A percentile compares a stretch with the other conserved stretches of the same genome.
Evolutionary conservation across 495 filamentous ascomycete genomes (phyloP).

Genomic region (Clavariopsis aquatica): DNA sequence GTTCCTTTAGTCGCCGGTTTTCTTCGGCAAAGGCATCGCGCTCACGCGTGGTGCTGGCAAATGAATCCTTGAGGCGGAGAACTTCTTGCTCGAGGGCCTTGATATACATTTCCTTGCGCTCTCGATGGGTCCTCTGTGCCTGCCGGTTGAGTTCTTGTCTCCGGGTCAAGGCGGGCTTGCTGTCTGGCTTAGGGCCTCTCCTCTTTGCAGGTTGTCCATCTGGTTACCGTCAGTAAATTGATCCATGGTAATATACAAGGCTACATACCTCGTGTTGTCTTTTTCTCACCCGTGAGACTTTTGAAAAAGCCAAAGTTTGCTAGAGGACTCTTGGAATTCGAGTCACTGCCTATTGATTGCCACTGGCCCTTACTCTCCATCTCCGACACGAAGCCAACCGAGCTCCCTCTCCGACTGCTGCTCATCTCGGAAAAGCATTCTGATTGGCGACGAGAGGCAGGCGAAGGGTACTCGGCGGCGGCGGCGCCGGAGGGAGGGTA

Average conservation of each 20-base stretch:
- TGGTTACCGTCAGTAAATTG: constrained; percentile 35
- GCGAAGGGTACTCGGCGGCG: constrained; percentile 31
- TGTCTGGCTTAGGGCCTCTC: constrained; percentile 93
- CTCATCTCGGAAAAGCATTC: constrained; percentile 33
- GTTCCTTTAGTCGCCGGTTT: constrained; percentile 72
- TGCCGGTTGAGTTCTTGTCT: constrained; percentile 94
- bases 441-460: constrained; percentile 30
- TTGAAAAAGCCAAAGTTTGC: constrained; percentile 62
- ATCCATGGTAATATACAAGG: not conserved
- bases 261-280: constrained; percentile 56
- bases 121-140: constrained; percentile 94
- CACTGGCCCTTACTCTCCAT: constrained; percentile 37
- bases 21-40: constrained; percentile 69
- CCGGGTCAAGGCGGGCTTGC: constrained; percentile 90
- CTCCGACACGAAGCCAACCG: constrained; percentile 33
- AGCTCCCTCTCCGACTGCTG: constrained; percentile 35
- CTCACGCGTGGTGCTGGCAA: constrained; percentile 61
- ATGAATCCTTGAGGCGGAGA: constrained; percentile 67
- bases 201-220: constrained; percentile 88
- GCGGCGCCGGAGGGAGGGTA: constrained; percentile 31
- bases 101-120: constrained; percentile 95
- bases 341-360: constrained; percentile 42
- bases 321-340: constrained; percentile 53
- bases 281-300: constrained; percentile 59
- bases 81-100: constrained; percentile 90